Percentiles rank a stretch among this genome's conserved stretches.
Evolutionary conservation across 108 stramenopile species (phyloP).

Genomic region (Conticribra weissflogii): DNA sequence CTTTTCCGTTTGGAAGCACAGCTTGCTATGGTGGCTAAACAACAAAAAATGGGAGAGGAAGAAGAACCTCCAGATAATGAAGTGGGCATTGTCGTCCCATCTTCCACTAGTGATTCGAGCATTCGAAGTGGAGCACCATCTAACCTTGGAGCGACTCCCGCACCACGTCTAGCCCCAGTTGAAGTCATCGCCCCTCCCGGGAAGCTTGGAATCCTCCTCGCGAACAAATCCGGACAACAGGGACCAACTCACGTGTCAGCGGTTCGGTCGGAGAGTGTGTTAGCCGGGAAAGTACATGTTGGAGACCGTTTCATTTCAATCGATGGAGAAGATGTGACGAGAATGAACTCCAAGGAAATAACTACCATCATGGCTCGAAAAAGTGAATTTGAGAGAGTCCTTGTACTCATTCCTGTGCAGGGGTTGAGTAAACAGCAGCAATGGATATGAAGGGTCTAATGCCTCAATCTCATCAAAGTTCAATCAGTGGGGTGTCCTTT

Average conservation of each 20-base stretch:
- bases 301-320: constrained; percentile 47
- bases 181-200: constrained; percentile 64
- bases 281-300: constrained; percentile 40
- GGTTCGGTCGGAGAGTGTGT: constrained; percentile 32
- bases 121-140: constrained; percentile 1
- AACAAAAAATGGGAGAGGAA: constrained; percentile 11
- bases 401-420: constrained; percentile 22
- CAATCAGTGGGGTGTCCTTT: too few relatives aligned
- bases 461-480: too few relatives aligned
- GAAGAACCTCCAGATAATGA: neutral
- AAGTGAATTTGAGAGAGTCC: constrained; percentile 25
- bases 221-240: constrained; percentile 26
- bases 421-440: constrained; percentile 9
- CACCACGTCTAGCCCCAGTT: constrained; percentile 25
- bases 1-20: constrained; percentile 45
- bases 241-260: constrained; percentile 41
- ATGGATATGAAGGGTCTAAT: constrained; percentile 47
- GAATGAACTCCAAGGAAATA: constrained; percentile 65
- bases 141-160: constrained; percentile 31
- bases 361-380: constrained; percentile 60
- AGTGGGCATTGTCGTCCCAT: neutral
- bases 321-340: constrained; percentile 64
- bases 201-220: constrained; percentile 75
- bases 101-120: constrained; percentile 2
- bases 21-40: constrained; percentile 37